Evolutionary conservation across 305 asterid species (phyloP).

Genomic region (Fraxinus platypoda): DNA sequence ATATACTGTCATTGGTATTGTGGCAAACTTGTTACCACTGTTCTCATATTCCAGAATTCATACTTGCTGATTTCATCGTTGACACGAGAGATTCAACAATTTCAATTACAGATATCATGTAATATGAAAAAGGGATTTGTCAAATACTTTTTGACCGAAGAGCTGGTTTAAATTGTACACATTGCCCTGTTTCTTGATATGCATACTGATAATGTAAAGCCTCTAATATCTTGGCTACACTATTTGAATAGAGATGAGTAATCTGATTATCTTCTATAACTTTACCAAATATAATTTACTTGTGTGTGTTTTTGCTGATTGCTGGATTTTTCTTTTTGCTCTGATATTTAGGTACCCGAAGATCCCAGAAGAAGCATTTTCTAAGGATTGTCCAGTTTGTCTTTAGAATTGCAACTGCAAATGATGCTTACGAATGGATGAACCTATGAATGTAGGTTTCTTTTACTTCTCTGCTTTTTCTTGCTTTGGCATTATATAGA

Average conservation of each 20-base stretch:
- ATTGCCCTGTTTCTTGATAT: not conserved
- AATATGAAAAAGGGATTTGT: not conserved
- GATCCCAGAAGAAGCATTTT: slow-evolving; percentile 49
- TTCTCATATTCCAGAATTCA: not conserved
- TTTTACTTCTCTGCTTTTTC: not conserved
- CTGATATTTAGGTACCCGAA: slow-evolving; percentile 51
- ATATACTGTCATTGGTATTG: not conserved
- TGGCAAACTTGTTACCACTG: not conserved
- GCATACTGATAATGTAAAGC: not conserved
- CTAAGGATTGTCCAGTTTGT: slow-evolving; percentile 68
- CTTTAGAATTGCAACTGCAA: slow-evolving; percentile 58
- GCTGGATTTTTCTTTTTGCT: not conserved
- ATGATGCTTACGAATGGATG: slow-evolving; percentile 61
- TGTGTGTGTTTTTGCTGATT: not conserved
- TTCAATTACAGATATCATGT: not conserved
- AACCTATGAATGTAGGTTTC: slow-evolving; percentile 34
- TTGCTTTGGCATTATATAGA: not conserved
- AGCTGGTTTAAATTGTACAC: not conserved
- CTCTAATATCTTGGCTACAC: not conserved
- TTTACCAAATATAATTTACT: not conserved
- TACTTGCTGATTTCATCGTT: not conserved
- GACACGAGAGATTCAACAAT: not conserved
- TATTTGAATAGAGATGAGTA: not conserved
- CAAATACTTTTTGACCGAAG: not conserved
- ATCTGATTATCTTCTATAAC: not conserved